Conservation (phyloP, 768 basidiomycete species). For the Lactarius hengduanensis region DNA sequence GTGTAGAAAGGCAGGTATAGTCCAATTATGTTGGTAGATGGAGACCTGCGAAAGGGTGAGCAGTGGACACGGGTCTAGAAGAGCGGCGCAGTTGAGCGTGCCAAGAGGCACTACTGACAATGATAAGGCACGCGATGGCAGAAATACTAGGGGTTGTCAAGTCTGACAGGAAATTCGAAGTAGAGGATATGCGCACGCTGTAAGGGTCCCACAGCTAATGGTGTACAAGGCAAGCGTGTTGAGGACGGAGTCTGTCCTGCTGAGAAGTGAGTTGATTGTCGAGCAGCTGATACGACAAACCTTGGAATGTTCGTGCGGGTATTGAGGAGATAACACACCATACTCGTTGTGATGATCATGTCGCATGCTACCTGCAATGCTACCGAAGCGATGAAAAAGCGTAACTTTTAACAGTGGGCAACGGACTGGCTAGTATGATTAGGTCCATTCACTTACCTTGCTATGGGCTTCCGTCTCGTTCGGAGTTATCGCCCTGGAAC, state of each 20-base stretch:
- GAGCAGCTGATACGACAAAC: background rate
- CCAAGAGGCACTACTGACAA: background rate
- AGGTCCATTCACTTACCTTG: background rate
- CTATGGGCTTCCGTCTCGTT: background rate
- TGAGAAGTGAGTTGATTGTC: background rate
- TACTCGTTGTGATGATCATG: slow-evolving; percentile 2
- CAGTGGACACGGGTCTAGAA: background rate
- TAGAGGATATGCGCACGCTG: background rate
- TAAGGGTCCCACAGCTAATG: slow-evolving; percentile 7
- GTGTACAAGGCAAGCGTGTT: slow-evolving; percentile 1
- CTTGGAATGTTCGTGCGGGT: background rate
- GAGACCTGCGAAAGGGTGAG: slow-evolving; percentile 1
- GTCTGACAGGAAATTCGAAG: background rate
- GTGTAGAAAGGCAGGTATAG: slow-evolving; percentile 8
- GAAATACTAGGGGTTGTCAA: background rate
- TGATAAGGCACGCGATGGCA: background rate
- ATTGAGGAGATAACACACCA: background rate
- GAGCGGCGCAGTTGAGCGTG: too few relatives aligned
- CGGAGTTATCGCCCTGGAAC: background rate
- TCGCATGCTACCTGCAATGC: slow-evolving; percentile 2
- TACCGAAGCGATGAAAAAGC: slow-evolving; percentile 7
- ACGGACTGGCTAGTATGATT: background rate
- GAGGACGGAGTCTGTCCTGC: background rate
- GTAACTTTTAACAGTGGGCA: slow-evolving; percentile 2
- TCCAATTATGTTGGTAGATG: slow-evolving; percentile 1